Base-by-base conservation (phyloP, 768 basidiomycete species). In the Rickenella mellea region DNA sequence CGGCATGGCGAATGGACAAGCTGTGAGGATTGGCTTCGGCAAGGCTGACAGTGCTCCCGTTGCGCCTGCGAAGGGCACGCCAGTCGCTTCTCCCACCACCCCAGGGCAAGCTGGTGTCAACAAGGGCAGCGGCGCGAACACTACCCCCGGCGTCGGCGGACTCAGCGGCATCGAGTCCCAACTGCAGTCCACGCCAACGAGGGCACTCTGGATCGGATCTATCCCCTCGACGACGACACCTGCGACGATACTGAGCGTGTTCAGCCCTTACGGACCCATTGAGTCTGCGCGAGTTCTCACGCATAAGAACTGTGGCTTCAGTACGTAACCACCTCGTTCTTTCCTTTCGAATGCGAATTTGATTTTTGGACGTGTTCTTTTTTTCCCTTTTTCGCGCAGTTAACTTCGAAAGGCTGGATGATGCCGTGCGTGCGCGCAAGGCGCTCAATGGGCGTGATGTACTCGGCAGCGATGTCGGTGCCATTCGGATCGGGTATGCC, bases 191-290 rank as follows among this genome's bases (percentile, higher is more conserved):
- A 81, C 86, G 29, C 96, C 96, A 4, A 97, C 96, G 1, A 71
- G 96, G 44, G 94, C 94, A 1, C 72, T 98, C 17, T 99, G 96
- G 94, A 88, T 99, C 54, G 96, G 96, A 5, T 91, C 88, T 31
- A 96, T 99, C 53, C 96, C 96, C 8, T 85, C 85, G 2, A 87
- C 86, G 3, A 97, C 94, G 9, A 96, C 91, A 5, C 90, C 96
- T 6, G 87, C 88, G 2, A 93, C 90, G 2, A 86, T 99, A 49
- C 63, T 97, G 40, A 92, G 90, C 52, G 88, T 99, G 30, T 99
- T 99, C 59, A 91, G 91, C 53, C 91, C 93, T 15, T 99, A 90
- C 55, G 96, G 96, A 0, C 89, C 93, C 3, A 97, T 99, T 49
- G 96, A 99, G 64, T 93, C 88, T 39, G 96, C 94, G 7, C 70